phyloP scores from a whole-genome alignment of 371 early-diverging fungal genomes.

The Syncephalastrum contaminatum region DNA sequence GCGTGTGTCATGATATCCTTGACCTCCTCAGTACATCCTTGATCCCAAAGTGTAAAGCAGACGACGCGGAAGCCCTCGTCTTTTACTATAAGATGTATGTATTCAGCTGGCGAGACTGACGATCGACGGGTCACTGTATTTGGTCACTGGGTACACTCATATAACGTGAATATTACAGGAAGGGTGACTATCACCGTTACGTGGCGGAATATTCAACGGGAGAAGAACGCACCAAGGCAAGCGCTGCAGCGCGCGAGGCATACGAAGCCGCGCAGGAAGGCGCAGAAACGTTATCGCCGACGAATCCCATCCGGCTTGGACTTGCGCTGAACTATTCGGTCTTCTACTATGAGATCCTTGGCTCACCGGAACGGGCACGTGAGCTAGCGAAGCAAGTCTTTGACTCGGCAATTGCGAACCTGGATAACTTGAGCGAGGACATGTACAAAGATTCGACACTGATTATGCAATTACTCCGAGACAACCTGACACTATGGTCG shows the following conservation, averaged over 20 bases:
- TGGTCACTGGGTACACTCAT: conserved; percentile 3
- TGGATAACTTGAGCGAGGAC: conserved; percentile 83
- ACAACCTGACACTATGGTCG: conserved; percentile 90
- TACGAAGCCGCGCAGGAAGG: conserved; percentile 79
- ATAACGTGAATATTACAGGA: conserved; percentile 42
- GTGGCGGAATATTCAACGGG: conserved; percentile 83
- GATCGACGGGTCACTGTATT: conserved; percentile 8
- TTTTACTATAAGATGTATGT: conserved; percentile 90
- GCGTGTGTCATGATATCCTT: conserved; percentile 82
- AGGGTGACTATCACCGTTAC: conserved; percentile 93
- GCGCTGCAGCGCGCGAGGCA: conserved; percentile 71
- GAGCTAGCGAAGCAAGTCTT: conserved; percentile 86
- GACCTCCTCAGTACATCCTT: conserved; percentile 75
- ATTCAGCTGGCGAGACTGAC: background rate
- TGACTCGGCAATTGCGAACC: conserved; percentile 84
- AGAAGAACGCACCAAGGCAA: conserved; percentile 68
- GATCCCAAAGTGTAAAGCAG: conserved; percentile 54
- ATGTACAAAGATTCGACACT: conserved; percentile 89
- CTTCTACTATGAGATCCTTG: conserved; percentile 91
- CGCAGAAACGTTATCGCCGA: conserved; percentile 73
- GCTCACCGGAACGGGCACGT: conserved; percentile 79
- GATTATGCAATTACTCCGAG: conserved; percentile 89
- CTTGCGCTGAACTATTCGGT: conserved; percentile 92
- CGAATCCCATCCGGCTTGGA: conserved; percentile 89
- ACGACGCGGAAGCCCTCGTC: conserved; percentile 78